phyloP scores from a whole-genome alignment of 371 early-diverging fungal species.

The Mortierella sp. region DNA sequence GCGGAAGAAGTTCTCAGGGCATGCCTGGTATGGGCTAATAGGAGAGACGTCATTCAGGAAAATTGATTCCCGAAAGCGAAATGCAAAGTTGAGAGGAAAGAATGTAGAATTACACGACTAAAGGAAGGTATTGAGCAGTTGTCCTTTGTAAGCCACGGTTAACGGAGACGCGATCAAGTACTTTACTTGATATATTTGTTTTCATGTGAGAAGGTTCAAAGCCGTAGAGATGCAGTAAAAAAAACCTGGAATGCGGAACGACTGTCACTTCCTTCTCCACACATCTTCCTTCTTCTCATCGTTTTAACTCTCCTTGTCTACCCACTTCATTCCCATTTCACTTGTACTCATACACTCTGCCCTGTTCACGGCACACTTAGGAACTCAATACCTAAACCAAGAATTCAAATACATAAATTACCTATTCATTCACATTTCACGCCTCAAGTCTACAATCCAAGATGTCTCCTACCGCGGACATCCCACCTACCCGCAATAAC shows the following conservation, averaged over 20 bases:
- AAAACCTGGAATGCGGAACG: neutral
- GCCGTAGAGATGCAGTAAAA: neutral
- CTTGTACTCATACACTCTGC: neutral
- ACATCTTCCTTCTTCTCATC: slow-evolving; percentile 11
- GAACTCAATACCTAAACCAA: neutral
- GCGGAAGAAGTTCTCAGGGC: slow-evolving; percentile 1
- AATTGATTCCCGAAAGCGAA: neutral
- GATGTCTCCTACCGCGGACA: slow-evolving; percentile 26
- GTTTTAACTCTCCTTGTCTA: neutral
- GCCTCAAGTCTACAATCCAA: neutral
- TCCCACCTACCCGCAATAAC: slow-evolving; percentile 3
- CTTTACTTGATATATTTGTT: neutral
- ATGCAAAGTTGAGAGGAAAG: neutral
- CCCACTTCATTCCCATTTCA: slow-evolving; percentile 5
- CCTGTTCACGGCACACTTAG: neutral
- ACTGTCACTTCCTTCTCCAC: neutral
- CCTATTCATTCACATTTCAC: neutral
- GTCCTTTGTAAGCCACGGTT: slow-evolving; percentile 12
- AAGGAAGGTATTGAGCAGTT: neutral
- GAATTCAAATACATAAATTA: neutral
- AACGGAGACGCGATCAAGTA: neutral
- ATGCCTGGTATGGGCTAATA: slow-evolving; percentile 17
- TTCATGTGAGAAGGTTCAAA: slow-evolving; percentile 32
- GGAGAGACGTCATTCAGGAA: slow-evolving; percentile 9
- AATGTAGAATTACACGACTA: neutral